phyloP scores from a whole-genome alignment of 192 early-diverging fungal species.

The Backusella australiensis region DNA sequence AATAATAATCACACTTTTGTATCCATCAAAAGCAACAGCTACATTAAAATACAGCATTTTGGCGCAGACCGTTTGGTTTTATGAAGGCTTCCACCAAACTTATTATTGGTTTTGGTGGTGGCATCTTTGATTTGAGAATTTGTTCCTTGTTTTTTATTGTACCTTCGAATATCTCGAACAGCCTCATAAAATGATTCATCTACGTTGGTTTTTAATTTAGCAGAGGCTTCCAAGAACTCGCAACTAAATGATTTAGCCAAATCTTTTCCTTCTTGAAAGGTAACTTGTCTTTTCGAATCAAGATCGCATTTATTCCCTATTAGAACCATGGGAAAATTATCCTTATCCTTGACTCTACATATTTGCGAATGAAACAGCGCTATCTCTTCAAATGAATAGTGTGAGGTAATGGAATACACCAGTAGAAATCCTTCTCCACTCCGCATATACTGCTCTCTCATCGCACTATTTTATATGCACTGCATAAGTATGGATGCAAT shows the following conservation, averaged over 20 bases:
- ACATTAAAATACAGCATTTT: background rate
- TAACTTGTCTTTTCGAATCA: slow-evolving; percentile 57
- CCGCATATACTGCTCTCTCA: slow-evolving; percentile 78
- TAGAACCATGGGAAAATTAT: slow-evolving; percentile 76
- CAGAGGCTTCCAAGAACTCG: slow-evolving; percentile 60
- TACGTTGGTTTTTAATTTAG: slow-evolving; percentile 29
- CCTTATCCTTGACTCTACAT: slow-evolving; percentile 74
- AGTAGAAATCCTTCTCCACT: slow-evolving; percentile 83
- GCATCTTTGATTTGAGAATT: background rate
- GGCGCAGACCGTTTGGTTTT: background rate
- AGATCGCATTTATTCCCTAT: slow-evolving; percentile 91
- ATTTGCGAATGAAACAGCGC: slow-evolving; percentile 69
- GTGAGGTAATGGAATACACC: slow-evolving; percentile 77
- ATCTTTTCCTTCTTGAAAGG: slow-evolving; percentile 49
- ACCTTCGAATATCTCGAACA: slow-evolving; percentile 80
- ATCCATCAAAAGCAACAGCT: background rate
- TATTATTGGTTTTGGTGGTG: background rate
- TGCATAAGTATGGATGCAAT: background rate
- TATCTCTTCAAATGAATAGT: slow-evolving; percentile 74
- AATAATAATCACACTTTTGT: background rate
- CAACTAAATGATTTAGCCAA: slow-evolving; percentile 59
- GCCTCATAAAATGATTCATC: slow-evolving; percentile 44
- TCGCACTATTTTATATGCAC: slow-evolving; percentile 24
- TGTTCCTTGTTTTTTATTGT: slow-evolving; percentile 62
- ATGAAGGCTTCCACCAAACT: background rate